Evolutionary conservation across 2,329 filamentous ascomycete species (phyloP), one percentile per base, ranked within the genome.

Genomic region (Monosporascus sp.): DNA sequence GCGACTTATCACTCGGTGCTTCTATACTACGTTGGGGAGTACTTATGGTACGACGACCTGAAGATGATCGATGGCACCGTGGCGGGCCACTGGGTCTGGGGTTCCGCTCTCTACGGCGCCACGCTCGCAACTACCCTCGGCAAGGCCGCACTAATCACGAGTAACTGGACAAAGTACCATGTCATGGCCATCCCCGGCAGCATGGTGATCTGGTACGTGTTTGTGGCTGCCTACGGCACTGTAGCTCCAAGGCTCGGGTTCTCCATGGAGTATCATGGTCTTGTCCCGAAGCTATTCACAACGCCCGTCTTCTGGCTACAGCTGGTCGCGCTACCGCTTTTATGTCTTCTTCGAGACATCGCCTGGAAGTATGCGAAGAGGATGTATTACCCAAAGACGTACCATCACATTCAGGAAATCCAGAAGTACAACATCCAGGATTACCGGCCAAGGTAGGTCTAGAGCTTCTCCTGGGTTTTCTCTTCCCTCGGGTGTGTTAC

Each of bases 391-490:
- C 94, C 94, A 22, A 89, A 97, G 73, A 85, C 90, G 44, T 99
- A 99, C 67, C 94, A 99, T 64, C 94, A 99, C 70, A 94, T 99
- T 58, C 94, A 99, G 72, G 94, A 99, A 75, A 99, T 99, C 62
- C 94, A 99, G 72, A 99, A 99, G 74, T 99, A 97, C 76, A 99
- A 99, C 65, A 96, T 99, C 55, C 94, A 99, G 74, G 94, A 99
- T 74, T 99, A 99, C 73, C 81, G 94, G 67, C 94, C 94, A 57
- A 86, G 94, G 89, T 92, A 81, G 62, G 81, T 77, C 49, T 34
- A 51, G 27, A 52, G 9, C 36, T 34, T 34, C 31, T 34, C 31
- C 31, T 34, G 31, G 11, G 11, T 14, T 34, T 1, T 5, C 31
- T 34, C 39, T 31, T 14, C 18, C 55, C 47, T 47, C 37, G 9